These are phyloP conservation scores for Musa schizocarpa DNA, from an alignment of 176 grass and related monocot genomes.

Conservation along the genomic window DNA sequence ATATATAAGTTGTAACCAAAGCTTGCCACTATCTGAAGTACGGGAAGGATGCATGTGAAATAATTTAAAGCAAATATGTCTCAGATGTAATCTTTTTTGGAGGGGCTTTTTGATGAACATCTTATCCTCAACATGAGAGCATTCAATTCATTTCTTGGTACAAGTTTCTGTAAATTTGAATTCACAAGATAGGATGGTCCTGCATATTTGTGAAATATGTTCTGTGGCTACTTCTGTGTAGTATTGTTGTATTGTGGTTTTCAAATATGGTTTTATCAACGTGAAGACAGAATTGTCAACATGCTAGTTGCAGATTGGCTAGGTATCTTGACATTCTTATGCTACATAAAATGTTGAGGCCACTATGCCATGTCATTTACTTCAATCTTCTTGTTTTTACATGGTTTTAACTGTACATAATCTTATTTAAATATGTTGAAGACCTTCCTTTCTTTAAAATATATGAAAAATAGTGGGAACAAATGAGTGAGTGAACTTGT, in stretches of 20 bases:
- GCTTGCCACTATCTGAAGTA: too few relatives aligned
- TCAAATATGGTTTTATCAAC: too few relatives aligned
- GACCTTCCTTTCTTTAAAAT: not conserved
- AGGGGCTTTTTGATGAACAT: not conserved
- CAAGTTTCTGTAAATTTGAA: not conserved
- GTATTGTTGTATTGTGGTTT: too few relatives aligned
- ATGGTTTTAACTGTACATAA: not conserved
- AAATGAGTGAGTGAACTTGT: not conserved
- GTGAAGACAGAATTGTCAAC: too few relatives aligned
- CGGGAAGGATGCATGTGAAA: too few relatives aligned
- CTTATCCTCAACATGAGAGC: not conserved
- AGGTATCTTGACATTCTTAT: too few relatives aligned
- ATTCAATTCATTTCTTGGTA: not conserved
- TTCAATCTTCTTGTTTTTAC: not conserved
- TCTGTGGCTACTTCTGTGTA: too few relatives aligned
- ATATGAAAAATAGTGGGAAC: not conserved
- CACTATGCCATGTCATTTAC: too few relatives aligned
- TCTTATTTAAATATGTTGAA: not conserved
- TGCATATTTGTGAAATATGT: not conserved
- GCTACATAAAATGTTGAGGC: too few relatives aligned
- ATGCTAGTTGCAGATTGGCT: too few relatives aligned
- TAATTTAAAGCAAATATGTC: not conserved
- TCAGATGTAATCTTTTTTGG: not conserved
- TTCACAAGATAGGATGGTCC: not conserved
- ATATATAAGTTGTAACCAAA: too few relatives aligned